Percentiles rank a stretch among this genome's conserved stretches.
phyloP scores from a whole-genome alignment of 495 filamentous ascomycete genomes.

The Lichina pygmaea region DNA sequence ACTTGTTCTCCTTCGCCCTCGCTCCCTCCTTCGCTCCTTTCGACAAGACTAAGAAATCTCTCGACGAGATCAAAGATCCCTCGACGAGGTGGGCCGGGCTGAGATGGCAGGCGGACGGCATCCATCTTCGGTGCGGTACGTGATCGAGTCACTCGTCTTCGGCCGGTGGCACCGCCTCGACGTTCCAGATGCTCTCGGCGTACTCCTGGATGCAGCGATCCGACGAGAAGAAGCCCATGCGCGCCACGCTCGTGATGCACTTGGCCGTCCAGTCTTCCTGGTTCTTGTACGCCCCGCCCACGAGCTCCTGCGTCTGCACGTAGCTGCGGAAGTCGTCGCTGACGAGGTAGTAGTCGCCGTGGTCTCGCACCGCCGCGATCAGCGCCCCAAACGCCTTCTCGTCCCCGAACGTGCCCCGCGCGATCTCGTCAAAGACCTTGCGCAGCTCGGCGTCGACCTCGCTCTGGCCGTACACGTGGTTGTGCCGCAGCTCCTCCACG shows the following conservation, averaged over 20 bases:
- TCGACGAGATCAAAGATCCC: too few relatives aligned
- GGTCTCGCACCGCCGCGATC: conserved; percentile 57
- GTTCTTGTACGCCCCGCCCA: conserved; percentile 74
- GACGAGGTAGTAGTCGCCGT: conserved; percentile 92
- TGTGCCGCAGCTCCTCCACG: conserved; percentile 84
- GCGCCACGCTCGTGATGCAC: conserved; percentile 58
- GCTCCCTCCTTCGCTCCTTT: too few relatives aligned
- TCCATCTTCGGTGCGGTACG: too few relatives aligned
- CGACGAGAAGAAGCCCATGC: conserved; percentile 93
- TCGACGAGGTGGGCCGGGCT: too few relatives aligned
- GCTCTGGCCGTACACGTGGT: conserved; percentile 60
- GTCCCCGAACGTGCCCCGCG: conserved; percentile 51
- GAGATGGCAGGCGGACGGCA: too few relatives aligned
- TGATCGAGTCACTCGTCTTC: too few relatives aligned
- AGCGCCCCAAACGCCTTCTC: conserved; percentile 48
- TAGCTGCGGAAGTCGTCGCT: conserved; percentile 93
- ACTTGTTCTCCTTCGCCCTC: too few relatives aligned
- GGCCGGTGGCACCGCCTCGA: conserved; percentile 29
- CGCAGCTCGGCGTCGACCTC: conserved; percentile 45
- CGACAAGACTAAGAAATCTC: too few relatives aligned
- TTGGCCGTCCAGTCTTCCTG: conserved; percentile 80
- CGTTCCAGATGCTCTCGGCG: conserved; percentile 88
- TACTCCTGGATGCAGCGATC: conserved; percentile 98
- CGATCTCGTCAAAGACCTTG: conserved; percentile 63
- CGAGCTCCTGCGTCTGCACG: conserved; percentile 61